Percentiles rank a stretch among this genome's conserved stretches.
phyloP scores from a whole-genome alignment of 441 rosid species.

The Lepidium campestre region DNA sequence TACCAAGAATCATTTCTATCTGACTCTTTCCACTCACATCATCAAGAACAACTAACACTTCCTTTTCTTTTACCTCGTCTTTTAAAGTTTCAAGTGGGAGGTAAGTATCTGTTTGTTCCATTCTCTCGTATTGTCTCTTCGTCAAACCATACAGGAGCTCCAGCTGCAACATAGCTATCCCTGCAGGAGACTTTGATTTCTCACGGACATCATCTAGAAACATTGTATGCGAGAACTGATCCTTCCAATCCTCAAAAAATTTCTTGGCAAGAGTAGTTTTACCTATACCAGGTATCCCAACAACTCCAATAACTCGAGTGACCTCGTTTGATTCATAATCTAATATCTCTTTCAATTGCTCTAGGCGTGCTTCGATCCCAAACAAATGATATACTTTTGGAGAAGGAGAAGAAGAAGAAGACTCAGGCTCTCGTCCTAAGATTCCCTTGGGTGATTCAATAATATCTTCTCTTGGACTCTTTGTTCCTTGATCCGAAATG shows the following conservation, averaged over 20 bases:
- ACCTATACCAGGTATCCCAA: conserved; percentile 23
- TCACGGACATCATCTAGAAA: too few species aligned
- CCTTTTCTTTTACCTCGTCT: not conserved
- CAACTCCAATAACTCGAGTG: conserved; percentile 13
- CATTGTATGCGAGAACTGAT: too few species aligned
- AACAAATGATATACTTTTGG: not conserved
- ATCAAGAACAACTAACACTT: conserved; percentile 8
- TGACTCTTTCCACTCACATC: conserved; percentile 5
- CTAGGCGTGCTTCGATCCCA: conserved; percentile 7
- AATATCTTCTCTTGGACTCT: too few species aligned
- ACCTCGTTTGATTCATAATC: not conserved
- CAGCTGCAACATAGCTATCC: too few species aligned
- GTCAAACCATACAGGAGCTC: too few species aligned
- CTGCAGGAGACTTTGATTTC: too few species aligned
- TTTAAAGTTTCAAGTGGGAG: not conserved
- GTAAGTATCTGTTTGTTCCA: not conserved
- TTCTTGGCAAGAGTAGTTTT: conserved; percentile 1
- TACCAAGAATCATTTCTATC: not conserved
- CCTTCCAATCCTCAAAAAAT: too few species aligned
- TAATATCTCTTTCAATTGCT: conserved; percentile 5
- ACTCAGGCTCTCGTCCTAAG: too few species aligned
- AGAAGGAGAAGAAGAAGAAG: too few species aligned
- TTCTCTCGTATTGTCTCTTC: too few species aligned
- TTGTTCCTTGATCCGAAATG: too few species aligned
- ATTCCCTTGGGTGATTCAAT: too few species aligned